Conservation (phyloP, 1,139 yeast species). For the Debaryomycetaceae sp. region DNA sequence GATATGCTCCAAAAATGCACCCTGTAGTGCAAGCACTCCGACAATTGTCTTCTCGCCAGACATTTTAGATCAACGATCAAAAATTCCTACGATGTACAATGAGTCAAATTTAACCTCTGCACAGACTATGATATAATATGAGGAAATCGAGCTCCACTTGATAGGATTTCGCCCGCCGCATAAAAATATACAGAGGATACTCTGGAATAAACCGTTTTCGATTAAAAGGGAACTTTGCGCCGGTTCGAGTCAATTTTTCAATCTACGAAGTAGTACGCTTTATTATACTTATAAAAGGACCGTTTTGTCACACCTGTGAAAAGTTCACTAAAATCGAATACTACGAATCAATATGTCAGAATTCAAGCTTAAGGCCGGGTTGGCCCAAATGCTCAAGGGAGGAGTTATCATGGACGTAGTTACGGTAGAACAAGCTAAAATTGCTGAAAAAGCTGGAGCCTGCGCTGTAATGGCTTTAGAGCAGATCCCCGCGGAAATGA, state of each 20-base stretch:
- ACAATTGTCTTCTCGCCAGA: conserved; percentile 19
- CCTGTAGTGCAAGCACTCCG: conserved; percentile 79
- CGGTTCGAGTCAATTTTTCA: not conserved
- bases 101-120: too few species aligned
- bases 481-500: conserved; percentile 83
- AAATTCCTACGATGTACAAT: too few species aligned
- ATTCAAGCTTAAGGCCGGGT: conserved; percentile 71
- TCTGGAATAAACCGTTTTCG: not conserved
- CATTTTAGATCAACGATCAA: too few species aligned
- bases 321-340: too few species aligned
- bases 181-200: too few species aligned
- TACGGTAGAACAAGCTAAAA: conserved; percentile 45
- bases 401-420: conserved; percentile 57
- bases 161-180: too few species aligned
- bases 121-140: too few species aligned
- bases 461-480: conserved; percentile 91
- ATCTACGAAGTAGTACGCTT: too few species aligned
- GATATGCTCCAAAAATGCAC: conserved; percentile 77
- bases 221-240: not conserved
- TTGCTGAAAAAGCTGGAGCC: conserved; percentile 86
- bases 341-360: too few species aligned
- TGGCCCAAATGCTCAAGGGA: conserved; percentile 87
- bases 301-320: too few species aligned
- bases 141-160: too few species aligned
- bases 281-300: too few species aligned